A percentile compares a stretch with the other conserved stretches of the same genome.
Conservation (phyloP, 140 eudicot genomes). For the Artemisia princeps region DNA sequence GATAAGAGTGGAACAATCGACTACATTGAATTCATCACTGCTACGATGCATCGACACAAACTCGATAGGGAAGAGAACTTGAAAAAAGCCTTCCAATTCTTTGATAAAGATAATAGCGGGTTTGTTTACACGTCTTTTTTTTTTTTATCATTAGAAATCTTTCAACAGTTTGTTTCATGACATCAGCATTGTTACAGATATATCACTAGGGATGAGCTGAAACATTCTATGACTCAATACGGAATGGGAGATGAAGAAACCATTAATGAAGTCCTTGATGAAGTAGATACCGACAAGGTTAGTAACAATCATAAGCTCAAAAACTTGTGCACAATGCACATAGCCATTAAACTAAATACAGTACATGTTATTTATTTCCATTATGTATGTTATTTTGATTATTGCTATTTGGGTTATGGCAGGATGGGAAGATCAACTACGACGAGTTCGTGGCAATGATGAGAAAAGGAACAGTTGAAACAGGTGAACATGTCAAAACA, state of each 20-base stretch:
- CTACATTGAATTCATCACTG: conserved; percentile 64
- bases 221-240: conserved; percentile 61
- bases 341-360: too few species aligned
- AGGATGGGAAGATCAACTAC: conserved; percentile 87
- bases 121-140: conserved; percentile 24
- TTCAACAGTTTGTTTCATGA: not conserved
- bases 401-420: conserved; percentile 16
- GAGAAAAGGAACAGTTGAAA: conserved; percentile 69
- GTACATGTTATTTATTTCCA: not conserved
- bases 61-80: conserved; percentile 63
- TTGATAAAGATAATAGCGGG: conserved; percentile 67
- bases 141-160: not conserved
- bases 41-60: conserved; percentile 80
- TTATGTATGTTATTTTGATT: not conserved
- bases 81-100: conserved; percentile 49
- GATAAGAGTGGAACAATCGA: conserved; percentile 65
- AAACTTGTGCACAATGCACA: not conserved
- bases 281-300: conserved; percentile 77
- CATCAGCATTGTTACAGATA: conserved; percentile 33
- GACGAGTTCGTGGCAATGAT: conserved; percentile 82
- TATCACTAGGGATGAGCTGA: conserved; percentile 81
- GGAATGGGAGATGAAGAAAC: conserved; percentile 93
- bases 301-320: not conserved
- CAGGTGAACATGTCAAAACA: conserved; percentile 30
- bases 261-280: conserved; percentile 67